Conservation (phyloP, 2,329 filamentous ascomycete genomes). For the Calonectria crousiana region DNA sequence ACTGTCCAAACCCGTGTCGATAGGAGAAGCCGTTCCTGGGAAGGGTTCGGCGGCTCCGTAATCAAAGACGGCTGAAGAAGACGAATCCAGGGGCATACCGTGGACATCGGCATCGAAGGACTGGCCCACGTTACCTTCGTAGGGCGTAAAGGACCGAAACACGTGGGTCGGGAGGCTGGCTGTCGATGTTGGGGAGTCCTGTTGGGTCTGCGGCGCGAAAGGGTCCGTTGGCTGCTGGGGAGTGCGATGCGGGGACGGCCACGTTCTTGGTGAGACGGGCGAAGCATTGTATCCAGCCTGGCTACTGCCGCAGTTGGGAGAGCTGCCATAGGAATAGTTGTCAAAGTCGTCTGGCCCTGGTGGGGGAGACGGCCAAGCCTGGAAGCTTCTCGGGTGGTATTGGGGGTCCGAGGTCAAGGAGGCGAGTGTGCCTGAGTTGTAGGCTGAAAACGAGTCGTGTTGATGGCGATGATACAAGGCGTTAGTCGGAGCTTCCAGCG, state of each 20-base stretch:
- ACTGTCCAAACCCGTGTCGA: slow-evolving; percentile 31
- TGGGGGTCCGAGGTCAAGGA: slow-evolving; percentile 41
- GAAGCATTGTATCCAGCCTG: slow-evolving; percentile 44
- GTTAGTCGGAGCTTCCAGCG: slow-evolving; percentile 39
- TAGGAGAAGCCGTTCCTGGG: slow-evolving; percentile 38
- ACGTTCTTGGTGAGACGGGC: slow-evolving; percentile 50
- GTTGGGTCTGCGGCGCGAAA: slow-evolving; percentile 35
- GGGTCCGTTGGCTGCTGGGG: slow-evolving; percentile 35
- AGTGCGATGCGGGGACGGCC: slow-evolving; percentile 46
- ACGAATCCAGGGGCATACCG: slow-evolving; percentile 24
- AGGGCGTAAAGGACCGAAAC: slow-evolving; percentile 36
- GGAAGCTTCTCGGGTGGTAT: slow-evolving; percentile 36
- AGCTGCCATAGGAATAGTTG: slow-evolving; percentile 50
- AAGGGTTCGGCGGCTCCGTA: slow-evolving; percentile 21
- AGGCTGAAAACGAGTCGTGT: slow-evolving; percentile 23
- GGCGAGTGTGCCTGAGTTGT: slow-evolving; percentile 37
- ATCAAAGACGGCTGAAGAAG: slow-evolving; percentile 31
- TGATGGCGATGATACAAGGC: slow-evolving; percentile 37
- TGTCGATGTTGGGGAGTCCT: slow-evolving; percentile 41
- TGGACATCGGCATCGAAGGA: slow-evolving; percentile 35
- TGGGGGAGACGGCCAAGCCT: slow-evolving; percentile 53
- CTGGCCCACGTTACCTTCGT: slow-evolving; percentile 29
- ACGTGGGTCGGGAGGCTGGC: slow-evolving; percentile 33
- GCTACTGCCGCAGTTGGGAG: slow-evolving; percentile 44
- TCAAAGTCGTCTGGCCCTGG: slow-evolving; percentile 53